Conservation (phyloP, 1,284 basidiomycete genomes). For the Vanrija humicola region DNA sequence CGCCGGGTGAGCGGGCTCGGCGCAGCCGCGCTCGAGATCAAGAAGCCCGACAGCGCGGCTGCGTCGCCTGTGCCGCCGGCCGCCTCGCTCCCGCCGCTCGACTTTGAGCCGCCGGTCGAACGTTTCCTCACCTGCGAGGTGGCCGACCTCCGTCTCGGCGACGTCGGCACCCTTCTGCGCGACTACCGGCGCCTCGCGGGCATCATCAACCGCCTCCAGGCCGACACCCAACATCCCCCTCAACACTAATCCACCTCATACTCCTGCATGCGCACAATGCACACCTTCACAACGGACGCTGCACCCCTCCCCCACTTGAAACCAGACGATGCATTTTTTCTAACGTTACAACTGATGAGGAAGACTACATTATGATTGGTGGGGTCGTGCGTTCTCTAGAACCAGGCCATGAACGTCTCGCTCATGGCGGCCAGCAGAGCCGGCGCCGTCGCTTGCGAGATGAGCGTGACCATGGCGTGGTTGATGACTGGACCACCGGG, state of each 20-base stretch:
- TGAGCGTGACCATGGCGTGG: constrained; percentile 78
- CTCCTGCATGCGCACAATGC: too few relatives aligned
- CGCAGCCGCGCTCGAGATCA: not conserved
- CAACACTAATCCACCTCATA: not conserved
- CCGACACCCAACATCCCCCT: not conserved
- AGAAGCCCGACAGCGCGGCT: not conserved
- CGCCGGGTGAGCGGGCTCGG: not conserved
- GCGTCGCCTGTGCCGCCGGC: not conserved
- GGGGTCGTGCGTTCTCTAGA: constrained; percentile 50
- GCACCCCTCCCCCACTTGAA: too few relatives aligned
- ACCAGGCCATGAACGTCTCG: constrained; percentile 79
- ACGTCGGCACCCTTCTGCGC: constrained; percentile 65
- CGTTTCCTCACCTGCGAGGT: constrained; percentile 52
- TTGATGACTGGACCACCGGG: constrained; percentile 57
- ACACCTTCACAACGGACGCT: too few relatives aligned
- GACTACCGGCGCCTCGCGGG: constrained; percentile 62
- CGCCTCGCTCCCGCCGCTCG: not conserved
- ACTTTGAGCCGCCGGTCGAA: constrained; percentile 37
- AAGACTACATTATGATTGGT: too few relatives aligned
- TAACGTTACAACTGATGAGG: not conserved
- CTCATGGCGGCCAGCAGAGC: constrained; percentile 52
- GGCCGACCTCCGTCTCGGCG: constrained; percentile 68
- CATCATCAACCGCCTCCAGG: constrained; percentile 20
- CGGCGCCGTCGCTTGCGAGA: constrained; percentile 59
- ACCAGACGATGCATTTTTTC: too few relatives aligned